Percentiles rank a stretch among this genome's conserved stretches.
Evolutionary conservation across 805 yeast genomes (phyloP).

Genomic region (Alloascoidea africana): DNA sequence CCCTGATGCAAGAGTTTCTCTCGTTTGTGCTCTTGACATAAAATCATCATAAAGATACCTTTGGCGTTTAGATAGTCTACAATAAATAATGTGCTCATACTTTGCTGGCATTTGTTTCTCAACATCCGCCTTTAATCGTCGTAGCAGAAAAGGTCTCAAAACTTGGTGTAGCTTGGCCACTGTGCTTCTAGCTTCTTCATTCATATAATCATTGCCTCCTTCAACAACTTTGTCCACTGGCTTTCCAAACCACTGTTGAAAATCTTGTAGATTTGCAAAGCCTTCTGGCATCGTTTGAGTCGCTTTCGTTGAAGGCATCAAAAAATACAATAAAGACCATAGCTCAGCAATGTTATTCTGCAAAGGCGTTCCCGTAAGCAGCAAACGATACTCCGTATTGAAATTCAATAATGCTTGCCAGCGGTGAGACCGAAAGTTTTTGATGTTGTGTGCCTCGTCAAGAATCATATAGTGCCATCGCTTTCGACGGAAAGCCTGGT

Average conservation of each 20-base stretch:
- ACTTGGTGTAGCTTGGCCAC: conserved; percentile 87
- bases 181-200: conserved; percentile 65
- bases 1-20: conserved; percentile 86
- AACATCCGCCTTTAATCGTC: conserved; percentile 91
- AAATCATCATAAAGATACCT: conserved; percentile 88
- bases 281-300: conserved; percentile 79
- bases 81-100: conserved; percentile 87
- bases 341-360: conserved; percentile 91
- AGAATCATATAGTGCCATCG: conserved; percentile 93
- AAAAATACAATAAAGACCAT: conserved; percentile 88
- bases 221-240: conserved; percentile 92
- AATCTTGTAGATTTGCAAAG: conserved; percentile 89
- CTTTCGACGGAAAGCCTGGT: conserved; percentile 80
- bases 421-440: conserved; percentile 88
- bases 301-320: conserved; percentile 83
- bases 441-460: conserved; percentile 97
- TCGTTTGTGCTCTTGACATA: conserved; percentile 92
- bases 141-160: conserved; percentile 75
- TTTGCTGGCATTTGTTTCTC: conserved; percentile 99
- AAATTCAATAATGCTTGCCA: conserved; percentile 95
- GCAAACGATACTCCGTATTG: conserved; percentile 75
- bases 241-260: conserved; percentile 97
- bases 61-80: conserved; percentile 86
- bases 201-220: conserved; percentile 47
- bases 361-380: conserved; percentile 92